Percentiles rank a stretch among this genome's conserved stretches.
These are phyloP conservation scores for Colletotrichum salicis DNA, from an alignment of 2,329 filamentous ascomycete genomes.

Conservation along the genomic window DNA sequence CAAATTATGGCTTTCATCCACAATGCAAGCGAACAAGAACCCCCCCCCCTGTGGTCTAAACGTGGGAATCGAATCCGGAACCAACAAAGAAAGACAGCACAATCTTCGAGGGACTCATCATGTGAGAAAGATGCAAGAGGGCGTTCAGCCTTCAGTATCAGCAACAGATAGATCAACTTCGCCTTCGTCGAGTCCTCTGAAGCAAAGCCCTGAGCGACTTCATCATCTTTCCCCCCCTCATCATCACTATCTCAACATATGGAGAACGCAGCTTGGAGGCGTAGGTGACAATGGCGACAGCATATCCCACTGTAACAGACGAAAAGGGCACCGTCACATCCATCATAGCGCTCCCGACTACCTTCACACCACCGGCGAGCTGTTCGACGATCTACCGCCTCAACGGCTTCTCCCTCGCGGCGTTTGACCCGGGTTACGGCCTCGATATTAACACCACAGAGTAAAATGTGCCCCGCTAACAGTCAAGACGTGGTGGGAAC, in stretches of 20 bases:
- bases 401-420: constrained; percentile 10
- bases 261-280: background rate
- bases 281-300: constrained; percentile 1
- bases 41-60: too few relatives aligned
- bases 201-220: background rate
- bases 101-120: background rate
- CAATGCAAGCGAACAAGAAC: background rate
- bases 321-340: constrained; percentile 6
- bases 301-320: constrained; percentile 9
- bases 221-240: background rate
- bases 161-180: background rate
- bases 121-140: too few relatives aligned
- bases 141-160: background rate
- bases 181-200: background rate
- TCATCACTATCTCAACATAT: background rate
- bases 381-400: constrained; percentile 6
- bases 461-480: constrained; percentile 12
- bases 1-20: background rate
- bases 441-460: constrained; percentile 5
- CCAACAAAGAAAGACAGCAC: background rate
- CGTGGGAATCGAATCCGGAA: background rate
- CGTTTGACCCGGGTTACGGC: constrained; percentile 13
- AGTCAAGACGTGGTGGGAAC: constrained; percentile 21
- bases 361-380: constrained; percentile 12
- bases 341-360: constrained; percentile 7